These are phyloP conservation scores for Sordaria brevicollis DNA, from an alignment of 495 filamentous ascomycete species.

Conservation along the genomic window DNA sequence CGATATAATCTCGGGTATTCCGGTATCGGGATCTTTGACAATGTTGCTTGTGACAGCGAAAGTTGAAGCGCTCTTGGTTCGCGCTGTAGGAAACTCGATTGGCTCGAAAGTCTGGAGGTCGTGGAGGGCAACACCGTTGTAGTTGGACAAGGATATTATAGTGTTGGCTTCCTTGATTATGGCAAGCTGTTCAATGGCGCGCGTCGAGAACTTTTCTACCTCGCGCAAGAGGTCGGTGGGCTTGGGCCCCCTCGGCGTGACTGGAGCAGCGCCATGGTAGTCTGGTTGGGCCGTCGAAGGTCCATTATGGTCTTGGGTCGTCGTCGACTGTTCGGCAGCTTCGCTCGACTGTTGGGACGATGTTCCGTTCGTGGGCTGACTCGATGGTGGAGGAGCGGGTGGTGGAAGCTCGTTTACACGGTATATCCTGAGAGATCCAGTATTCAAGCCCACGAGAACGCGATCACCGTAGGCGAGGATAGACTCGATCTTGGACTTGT, in stretches of 20 bases:
- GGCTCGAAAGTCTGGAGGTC: conserved; percentile 77
- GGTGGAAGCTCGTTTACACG: conserved; percentile 58
- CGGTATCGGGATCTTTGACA: conserved; percentile 74
- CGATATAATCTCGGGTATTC: conserved; percentile 83
- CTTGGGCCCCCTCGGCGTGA: conserved; percentile 29
- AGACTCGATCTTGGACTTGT: conserved; percentile 92
- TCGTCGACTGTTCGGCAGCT: not conserved
- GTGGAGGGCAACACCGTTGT: conserved; percentile 66
- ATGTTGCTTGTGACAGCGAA: conserved; percentile 95
- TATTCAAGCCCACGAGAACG: conserved; percentile 82
- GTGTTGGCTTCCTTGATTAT: conserved; percentile 89
- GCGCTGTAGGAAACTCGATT: conserved; percentile 52
- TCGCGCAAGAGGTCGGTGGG: conserved; percentile 81
- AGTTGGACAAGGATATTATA: conserved; percentile 82
- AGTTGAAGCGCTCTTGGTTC: conserved; percentile 75
- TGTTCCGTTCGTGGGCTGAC: conserved; percentile 20
- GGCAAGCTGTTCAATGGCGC: conserved; percentile 84
- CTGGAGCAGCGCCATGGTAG: conserved; percentile 3
- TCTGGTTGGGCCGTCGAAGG: conserved; percentile 3
- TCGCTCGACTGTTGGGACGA: conserved; percentile 8
- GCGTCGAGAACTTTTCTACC: conserved; percentile 83
- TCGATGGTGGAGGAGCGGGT: not conserved
- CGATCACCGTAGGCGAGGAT: conserved; percentile 90
- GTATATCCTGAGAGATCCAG: conserved; percentile 82
- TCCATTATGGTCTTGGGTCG: not conserved